phyloP scores from a whole-genome alignment of 306 rosid genomes.

The Comarum palustre region DNA sequence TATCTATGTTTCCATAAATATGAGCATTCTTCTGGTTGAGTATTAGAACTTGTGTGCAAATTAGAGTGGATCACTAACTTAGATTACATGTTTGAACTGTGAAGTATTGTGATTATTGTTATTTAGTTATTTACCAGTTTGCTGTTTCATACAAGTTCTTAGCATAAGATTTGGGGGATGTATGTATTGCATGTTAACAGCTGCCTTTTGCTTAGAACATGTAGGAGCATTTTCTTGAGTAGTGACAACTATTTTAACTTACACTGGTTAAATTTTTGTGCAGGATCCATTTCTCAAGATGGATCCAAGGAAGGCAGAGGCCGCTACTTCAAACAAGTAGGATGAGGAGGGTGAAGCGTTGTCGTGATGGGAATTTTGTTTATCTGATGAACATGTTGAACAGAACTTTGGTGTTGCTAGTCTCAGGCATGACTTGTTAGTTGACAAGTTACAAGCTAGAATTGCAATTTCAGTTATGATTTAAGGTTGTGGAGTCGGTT shows the following conservation, averaged over 20 bases:
- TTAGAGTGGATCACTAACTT: neutral
- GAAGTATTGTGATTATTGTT: neutral
- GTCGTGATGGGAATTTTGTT: neutral
- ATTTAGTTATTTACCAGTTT: neutral
- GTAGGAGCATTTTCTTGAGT: neutral
- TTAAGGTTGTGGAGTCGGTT: neutral
- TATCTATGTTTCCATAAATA: neutral
- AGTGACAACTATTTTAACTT: neutral
- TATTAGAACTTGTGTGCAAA: neutral
- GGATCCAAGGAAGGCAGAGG: conserved; percentile 34
- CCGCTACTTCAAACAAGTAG: conserved; percentile 22
- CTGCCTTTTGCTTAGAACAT: neutral
- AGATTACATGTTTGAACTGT: neutral
- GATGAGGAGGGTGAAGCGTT: conserved; percentile 22
- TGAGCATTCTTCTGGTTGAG: neutral
- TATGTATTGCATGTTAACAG: neutral
- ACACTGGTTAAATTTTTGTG: conserved; percentile 11
- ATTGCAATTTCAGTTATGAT: conserved; percentile 18
- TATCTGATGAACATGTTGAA: neutral
- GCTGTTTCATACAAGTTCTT: neutral
- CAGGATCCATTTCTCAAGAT: conserved; percentile 69
- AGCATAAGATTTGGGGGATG: neutral
- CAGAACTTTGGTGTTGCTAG: conserved; percentile 7
- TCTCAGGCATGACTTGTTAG: conserved; percentile 3
- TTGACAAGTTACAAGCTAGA: conserved; percentile 26